Evolutionary conservation across 306 rosid genomes (phyloP).

Genomic region (Lagenaria siceraria): DNA sequence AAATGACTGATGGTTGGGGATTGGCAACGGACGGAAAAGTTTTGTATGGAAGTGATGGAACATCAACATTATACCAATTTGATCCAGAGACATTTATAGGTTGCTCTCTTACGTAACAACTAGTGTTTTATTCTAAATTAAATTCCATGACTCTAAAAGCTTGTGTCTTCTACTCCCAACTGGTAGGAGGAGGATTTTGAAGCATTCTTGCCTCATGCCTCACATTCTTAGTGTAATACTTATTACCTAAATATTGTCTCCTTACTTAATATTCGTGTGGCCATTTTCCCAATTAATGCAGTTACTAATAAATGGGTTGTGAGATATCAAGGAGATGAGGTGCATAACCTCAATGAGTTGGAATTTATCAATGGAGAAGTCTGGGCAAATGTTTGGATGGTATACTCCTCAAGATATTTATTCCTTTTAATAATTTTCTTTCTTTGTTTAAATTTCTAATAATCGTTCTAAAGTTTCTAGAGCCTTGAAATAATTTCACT

Average conservation of each 20-base stretch:
- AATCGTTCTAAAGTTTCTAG: neutral
- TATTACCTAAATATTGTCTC: neutral
- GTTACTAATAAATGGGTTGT: constrained; percentile 42
- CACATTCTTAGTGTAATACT: neutral
- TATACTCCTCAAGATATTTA: constrained; percentile 16
- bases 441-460: neutral
- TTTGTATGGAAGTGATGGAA: constrained; percentile 88
- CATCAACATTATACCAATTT: constrained; percentile 57
- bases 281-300: constrained; percentile 17
- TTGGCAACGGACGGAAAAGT: constrained; percentile 78
- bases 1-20: constrained; percentile 96
- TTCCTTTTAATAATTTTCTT: neutral
- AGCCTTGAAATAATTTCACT: neutral
- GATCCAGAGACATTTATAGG: constrained; percentile 64
- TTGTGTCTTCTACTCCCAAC: neutral
- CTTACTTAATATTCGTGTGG: neutral
- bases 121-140: neutral
- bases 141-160: neutral
- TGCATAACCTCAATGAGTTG: constrained; percentile 72
- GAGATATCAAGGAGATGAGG: constrained; percentile 55
- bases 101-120: constrained; percentile 11
- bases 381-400: constrained; percentile 80
- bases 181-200: neutral
- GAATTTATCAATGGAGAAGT: constrained; percentile 76
- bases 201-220: neutral